These are phyloP conservation scores for Penicillium oxalicum DNA, from an alignment of 2,329 filamentous ascomycete species.

Conservation along the genomic window DNA sequence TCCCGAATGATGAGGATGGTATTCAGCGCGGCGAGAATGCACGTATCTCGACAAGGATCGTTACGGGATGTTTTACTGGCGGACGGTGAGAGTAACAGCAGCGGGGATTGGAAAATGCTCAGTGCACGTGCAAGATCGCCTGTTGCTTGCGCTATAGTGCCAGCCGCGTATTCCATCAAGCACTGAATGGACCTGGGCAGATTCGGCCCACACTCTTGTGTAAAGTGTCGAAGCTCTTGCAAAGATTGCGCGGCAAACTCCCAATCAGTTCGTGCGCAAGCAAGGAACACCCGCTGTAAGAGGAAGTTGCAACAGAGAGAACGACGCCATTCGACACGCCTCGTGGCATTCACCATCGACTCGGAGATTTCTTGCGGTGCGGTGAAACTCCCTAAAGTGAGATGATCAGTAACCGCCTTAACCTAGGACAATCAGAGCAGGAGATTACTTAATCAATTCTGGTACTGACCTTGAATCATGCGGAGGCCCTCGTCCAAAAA, in stretches of 20 bases:
- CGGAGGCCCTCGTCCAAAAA: conserved; percentile 55
- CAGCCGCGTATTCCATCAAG: conserved; percentile 65
- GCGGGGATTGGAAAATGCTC: conserved; percentile 56
- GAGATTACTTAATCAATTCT: too few species aligned
- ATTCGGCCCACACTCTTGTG: conserved; percentile 39
- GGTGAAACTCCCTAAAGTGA: conserved; percentile 29
- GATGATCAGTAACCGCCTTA: conserved; percentile 10
- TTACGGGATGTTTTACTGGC: conserved; percentile 36
- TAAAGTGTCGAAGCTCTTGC: conserved; percentile 46
- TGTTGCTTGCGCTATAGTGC: conserved; percentile 68
- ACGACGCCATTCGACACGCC: conserved; percentile 58
- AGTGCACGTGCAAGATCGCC: conserved; percentile 67
- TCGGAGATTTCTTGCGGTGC: conserved; percentile 41
- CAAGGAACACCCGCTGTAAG: conserved; percentile 64
- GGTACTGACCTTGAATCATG: conserved; percentile 40
- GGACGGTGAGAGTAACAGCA: conserved; percentile 50
- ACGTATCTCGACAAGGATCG: conserved; percentile 57
- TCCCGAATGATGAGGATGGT: conserved; percentile 67
- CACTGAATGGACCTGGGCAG: conserved; percentile 43
- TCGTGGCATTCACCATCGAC: conserved; percentile 53
- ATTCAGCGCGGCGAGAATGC: conserved; percentile 60
- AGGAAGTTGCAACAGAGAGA: conserved; percentile 63
- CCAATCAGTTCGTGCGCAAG: conserved; percentile 67
- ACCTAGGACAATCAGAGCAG: too few species aligned
- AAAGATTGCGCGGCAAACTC: conserved; percentile 55